Conservation (phyloP, 495 filamentous ascomycete species). For the Penicillium desertorum region DNA sequence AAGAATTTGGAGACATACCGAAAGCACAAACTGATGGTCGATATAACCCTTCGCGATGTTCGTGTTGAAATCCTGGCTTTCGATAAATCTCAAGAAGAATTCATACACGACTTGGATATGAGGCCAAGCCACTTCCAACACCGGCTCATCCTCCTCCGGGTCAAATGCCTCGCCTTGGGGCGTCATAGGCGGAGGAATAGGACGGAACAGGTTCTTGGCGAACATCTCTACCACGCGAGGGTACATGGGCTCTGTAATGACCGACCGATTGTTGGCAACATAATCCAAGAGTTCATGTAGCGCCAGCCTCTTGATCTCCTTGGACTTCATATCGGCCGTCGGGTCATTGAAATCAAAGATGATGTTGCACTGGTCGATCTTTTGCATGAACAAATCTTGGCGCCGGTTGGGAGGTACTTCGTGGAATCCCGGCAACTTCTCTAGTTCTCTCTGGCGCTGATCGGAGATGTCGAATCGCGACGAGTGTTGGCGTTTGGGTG, state of each 20-base stretch:
- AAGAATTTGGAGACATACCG: slow-evolving; percentile 49
- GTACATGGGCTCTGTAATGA: slow-evolving; percentile 99
- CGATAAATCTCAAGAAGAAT: slow-evolving; percentile 98
- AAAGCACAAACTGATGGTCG: slow-evolving; percentile 94
- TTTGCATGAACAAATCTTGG: slow-evolving; percentile 99
- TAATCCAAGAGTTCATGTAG: slow-evolving; percentile 97
- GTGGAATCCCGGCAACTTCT: slow-evolving; percentile 98
- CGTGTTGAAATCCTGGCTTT: slow-evolving; percentile 99
- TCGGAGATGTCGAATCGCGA: slow-evolving; percentile 98
- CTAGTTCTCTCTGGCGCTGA: slow-evolving; percentile 83
- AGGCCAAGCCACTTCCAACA: slow-evolving; percentile 97
- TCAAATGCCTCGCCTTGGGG: slow-evolving; percentile 98
- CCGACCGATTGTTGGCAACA: slow-evolving; percentile 95
- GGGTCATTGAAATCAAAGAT: slow-evolving; percentile 99
- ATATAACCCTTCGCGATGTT: slow-evolving; percentile 99
- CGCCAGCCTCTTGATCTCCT: slow-evolving; percentile 97
- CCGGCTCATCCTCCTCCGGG: slow-evolving; percentile 97
- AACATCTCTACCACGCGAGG: slow-evolving; percentile 99
- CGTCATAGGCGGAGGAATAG: slow-evolving; percentile 94
- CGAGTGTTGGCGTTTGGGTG: slow-evolving; percentile 93
- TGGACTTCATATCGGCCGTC: slow-evolving; percentile 99
- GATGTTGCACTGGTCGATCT: slow-evolving; percentile 99
- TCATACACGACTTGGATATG: slow-evolving; percentile 99
- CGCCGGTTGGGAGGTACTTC: slow-evolving; percentile 93
- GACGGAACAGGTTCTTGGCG: slow-evolving; percentile 95